A percentile compares a stretch with the other conserved stretches of the same genome.
Conservation (phyloP, 768 basidiomycete genomes). For the Cystofilobasidium capitatum region DNA sequence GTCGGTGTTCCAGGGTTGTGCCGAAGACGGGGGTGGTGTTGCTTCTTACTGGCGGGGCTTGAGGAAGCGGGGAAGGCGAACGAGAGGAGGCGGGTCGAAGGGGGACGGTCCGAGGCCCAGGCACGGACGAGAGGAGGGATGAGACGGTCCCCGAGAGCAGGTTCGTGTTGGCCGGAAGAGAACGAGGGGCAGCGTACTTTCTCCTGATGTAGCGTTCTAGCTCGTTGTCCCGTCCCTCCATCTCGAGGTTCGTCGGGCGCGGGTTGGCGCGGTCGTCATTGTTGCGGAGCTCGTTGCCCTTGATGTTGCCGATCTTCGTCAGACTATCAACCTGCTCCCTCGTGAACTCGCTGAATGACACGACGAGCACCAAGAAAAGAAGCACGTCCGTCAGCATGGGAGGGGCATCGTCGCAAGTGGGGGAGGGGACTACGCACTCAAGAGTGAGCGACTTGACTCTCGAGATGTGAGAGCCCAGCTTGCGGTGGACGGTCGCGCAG, state of each 20-base stretch:
- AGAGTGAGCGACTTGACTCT: constrained; percentile 1
- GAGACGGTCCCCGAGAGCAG: neutral
- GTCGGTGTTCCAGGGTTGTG: constrained; percentile 10
- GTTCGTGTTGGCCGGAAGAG: neutral
- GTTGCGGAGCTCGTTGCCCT: constrained; percentile 12
- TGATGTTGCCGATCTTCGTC: constrained; percentile 14
- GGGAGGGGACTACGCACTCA: neutral
- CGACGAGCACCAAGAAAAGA: neutral
- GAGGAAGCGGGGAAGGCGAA: constrained; percentile 3
- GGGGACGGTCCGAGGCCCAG: neutral
- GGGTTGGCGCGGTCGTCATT: constrained; percentile 24
- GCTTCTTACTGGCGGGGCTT: neutral
- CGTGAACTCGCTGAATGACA: constrained; percentile 16
- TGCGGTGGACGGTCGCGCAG: constrained; percentile 17
- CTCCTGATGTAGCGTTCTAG: constrained; percentile 25
- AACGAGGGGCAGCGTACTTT: constrained; percentile 12
- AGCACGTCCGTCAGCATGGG: neutral
- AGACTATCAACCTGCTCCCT: constrained; percentile 24
- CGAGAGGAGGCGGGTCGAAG: constrained; percentile 7
- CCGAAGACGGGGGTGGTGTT: constrained; percentile 19
- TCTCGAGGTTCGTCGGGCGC: constrained; percentile 26
- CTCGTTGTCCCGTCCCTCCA: constrained; percentile 21
- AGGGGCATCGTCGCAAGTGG: neutral
- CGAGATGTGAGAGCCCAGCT: constrained; percentile 7
- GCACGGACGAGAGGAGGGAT: constrained; percentile 7